These are phyloP conservation scores for Epichloe festucae DNA, from an alignment of 2,329 filamentous ascomycete species.

Conservation along the genomic window DNA sequence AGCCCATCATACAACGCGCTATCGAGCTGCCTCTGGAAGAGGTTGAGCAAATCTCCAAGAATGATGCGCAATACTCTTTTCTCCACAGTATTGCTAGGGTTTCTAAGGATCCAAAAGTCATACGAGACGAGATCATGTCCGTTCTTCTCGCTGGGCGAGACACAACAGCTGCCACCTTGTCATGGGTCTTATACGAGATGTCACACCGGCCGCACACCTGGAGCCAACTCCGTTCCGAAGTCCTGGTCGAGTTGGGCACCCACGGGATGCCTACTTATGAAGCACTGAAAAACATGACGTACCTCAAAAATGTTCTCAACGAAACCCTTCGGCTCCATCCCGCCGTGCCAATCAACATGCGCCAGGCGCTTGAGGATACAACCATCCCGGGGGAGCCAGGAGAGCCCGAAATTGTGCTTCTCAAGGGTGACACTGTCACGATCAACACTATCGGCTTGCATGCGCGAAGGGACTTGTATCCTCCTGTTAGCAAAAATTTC, in stretches of 20 bases:
- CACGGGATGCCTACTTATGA: conserved; percentile 54
- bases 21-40: conserved; percentile 50
- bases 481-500: conserved; percentile 23
- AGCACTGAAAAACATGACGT: conserved; percentile 81
- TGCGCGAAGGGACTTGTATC: conserved; percentile 34
- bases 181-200: conserved; percentile 74
- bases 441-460: conserved; percentile 41
- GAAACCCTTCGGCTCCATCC: conserved; percentile 69
- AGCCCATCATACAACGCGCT: conserved; percentile 54
- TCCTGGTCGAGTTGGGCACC: conserved; percentile 51
- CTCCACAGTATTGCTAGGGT: conserved; percentile 62
- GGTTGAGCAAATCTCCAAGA: conserved; percentile 54
- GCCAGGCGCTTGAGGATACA: conserved; percentile 21
- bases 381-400: conserved; percentile 11
- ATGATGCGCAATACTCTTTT: conserved; percentile 57
- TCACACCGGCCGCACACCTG: conserved; percentile 55
- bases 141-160: conserved; percentile 74
- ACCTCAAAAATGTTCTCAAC: conserved; percentile 59
- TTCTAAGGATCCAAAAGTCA: conserved; percentile 46
- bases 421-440: conserved; percentile 31
- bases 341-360: conserved; percentile 65
- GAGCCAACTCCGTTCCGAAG: conserved; percentile 57
- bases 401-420: conserved; percentile 27
- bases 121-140: conserved; percentile 66
- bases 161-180: conserved; percentile 71